These are phyloP conservation scores for Bretziella fagacearum DNA, from an alignment of 2,329 filamentous ascomycete genomes.

Conservation along the genomic window DNA sequence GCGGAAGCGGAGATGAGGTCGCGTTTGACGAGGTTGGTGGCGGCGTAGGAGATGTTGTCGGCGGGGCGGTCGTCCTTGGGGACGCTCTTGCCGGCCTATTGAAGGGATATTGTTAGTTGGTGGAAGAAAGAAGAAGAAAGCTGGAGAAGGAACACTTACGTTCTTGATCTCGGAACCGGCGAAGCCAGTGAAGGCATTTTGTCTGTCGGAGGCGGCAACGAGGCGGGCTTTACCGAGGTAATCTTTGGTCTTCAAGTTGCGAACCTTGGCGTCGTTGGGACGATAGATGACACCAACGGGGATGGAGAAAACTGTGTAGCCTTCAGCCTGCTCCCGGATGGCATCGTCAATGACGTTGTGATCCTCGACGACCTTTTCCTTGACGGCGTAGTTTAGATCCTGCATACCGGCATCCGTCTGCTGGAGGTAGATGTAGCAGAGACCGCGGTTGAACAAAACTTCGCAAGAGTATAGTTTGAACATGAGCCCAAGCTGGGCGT, in stretches of 20 bases:
- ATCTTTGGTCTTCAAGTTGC: constrained; percentile 94
- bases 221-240: constrained; percentile 93
- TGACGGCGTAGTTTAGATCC: constrained; percentile 76
- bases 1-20: constrained; percentile 51
- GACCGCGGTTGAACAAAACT: constrained; percentile 87
- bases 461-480: constrained; percentile 98
- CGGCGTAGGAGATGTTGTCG: constrained; percentile 79
- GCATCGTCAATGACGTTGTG: constrained; percentile 98
- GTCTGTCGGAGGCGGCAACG: constrained; percentile 69
- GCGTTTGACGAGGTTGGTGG: constrained; percentile 81
- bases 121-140: neutral
- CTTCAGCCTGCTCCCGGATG: constrained; percentile 85
- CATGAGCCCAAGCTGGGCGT: constrained; percentile 83
- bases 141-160: constrained; percentile 25
- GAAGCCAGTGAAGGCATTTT: constrained; percentile 70
- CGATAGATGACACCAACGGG: constrained; percentile 90
- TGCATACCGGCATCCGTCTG: constrained; percentile 82
- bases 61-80: constrained; percentile 63
- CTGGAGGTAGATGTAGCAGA: constrained; percentile 94
- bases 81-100: constrained; percentile 35
- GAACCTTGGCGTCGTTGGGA: constrained; percentile 93
- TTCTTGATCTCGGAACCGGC: constrained; percentile 64
- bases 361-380: constrained; percentile 91
- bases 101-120: constrained; percentile 4
- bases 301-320: constrained; percentile 96